Base-by-base conservation (phyloP, 140 eudicot genomes). In the Cichorium intybus region DNA sequence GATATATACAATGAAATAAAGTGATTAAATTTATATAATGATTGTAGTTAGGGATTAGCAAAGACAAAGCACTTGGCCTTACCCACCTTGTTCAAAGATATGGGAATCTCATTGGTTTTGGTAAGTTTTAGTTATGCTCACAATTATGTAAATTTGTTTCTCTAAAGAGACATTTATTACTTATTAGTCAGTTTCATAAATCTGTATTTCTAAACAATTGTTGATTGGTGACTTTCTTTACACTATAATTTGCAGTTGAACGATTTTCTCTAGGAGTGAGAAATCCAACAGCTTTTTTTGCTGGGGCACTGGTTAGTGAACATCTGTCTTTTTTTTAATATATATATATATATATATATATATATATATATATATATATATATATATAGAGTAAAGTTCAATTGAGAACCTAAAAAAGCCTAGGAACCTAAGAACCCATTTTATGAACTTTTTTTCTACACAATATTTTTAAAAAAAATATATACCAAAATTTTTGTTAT, bases 261-360 rank as follows among this genome's bases (percentile, higher is more conserved):
- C 70, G 98, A 24, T 88, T 92, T 73, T 92, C 98, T 61, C 71
- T 92, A 18, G 98, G 96, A 71, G 95, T 92, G 71, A 81, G 98
- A 77, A 92, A 92, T 68, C 96, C 98, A 20, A 92, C 96, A 27
- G 85, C 98, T 67, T 92, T 92, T 66, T 70, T 92, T 11, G 98
- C 98, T 51, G 98, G 98, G 62, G 95, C 92, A 59, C 79, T 85
- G 95, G 98, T 92, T 10, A 72, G 89, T 81, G 24, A 46, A 49
- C 34, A 24, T 69, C 31, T 5, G 24, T 64, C n/a, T n/a, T n/a
- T n/a, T n/a, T n/a, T n/a, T n/a, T n/a, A n/a, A n/a, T n/a, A n/a
- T n/a, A n/a, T n/a, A n/a, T n/a, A n/a, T n/a, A n/a, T n/a, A n/a
- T n/a, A n/a, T n/a, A n/a, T n/a, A n/a, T n/a, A n/a, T n/a, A n/a